phyloP scores from a whole-genome alignment of 208 protist genomes.

The Trypanosomatidae sp. region DNA sequence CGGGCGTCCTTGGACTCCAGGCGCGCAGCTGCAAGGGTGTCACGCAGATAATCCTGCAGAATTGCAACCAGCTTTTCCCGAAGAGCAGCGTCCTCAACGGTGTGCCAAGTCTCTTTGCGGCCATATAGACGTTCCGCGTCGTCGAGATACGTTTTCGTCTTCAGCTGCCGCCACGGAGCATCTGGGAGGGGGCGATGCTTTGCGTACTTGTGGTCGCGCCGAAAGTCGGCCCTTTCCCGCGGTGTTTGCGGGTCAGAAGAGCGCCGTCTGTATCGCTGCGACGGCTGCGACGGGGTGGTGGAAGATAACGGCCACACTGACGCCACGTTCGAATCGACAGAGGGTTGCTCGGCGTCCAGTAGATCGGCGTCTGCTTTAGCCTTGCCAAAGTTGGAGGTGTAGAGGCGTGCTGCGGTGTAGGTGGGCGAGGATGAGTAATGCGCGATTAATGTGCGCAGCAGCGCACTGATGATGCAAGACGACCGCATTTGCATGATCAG shows the following conservation, averaged over 20 bases:
- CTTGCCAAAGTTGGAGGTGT: constrained; percentile 16
- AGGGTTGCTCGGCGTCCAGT: not conserved
- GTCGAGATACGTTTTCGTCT: constrained; percentile 81
- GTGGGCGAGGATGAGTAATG: not conserved
- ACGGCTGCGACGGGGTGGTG: not conserved
- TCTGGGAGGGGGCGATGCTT: constrained; percentile 68
- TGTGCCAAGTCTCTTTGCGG: constrained; percentile 81
- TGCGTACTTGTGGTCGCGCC: constrained; percentile 76
- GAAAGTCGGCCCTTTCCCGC: constrained; percentile 71
- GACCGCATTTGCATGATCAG: not conserved
- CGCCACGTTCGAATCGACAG: not conserved
- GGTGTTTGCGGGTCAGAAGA: constrained; percentile 76
- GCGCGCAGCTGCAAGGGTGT: constrained; percentile 58
- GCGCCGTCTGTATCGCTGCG: constrained; percentile 51
- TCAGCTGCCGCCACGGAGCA: constrained; percentile 71
- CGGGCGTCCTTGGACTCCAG: constrained; percentile 62
- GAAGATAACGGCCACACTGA: not conserved
- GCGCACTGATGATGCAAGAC: not conserved
- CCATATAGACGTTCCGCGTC: constrained; percentile 90
- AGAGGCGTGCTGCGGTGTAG: constrained; percentile 3
- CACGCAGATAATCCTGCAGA: constrained; percentile 79
- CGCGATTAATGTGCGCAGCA: not conserved
- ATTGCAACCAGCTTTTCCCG: constrained; percentile 76
- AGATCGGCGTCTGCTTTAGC: not conserved
- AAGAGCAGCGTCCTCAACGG: constrained; percentile 54